These are phyloP conservation scores for Wickerhamiella dianesei DNA, from an alignment of 805 yeast genomes.

Conservation along the genomic window DNA sequence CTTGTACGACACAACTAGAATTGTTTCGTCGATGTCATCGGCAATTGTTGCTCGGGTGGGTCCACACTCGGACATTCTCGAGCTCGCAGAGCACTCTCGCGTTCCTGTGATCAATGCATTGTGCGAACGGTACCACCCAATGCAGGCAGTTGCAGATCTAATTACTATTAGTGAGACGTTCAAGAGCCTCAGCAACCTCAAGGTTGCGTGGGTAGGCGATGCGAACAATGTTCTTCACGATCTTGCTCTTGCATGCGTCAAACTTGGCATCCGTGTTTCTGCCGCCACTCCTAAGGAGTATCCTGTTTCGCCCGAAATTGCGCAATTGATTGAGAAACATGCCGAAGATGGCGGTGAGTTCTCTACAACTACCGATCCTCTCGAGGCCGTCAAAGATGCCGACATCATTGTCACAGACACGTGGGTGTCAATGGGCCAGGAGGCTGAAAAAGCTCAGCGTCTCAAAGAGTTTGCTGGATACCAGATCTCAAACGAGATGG, in stretches of 20 bases:
- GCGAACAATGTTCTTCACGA: constrained; percentile 93
- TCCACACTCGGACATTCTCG: constrained; percentile 66
- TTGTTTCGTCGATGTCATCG: constrained; percentile 91
- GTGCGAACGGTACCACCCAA: constrained; percentile 86
- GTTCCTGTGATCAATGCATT: constrained; percentile 91
- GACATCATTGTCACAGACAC: constrained; percentile 89
- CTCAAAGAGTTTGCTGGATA: constrained; percentile 73
- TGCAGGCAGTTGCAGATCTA: constrained; percentile 88
- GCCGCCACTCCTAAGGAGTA: constrained; percentile 75
- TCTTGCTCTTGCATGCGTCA: constrained; percentile 74
- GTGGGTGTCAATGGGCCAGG: constrained; percentile 97
- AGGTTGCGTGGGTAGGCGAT: constrained; percentile 93
- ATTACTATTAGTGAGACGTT: constrained; percentile 61
- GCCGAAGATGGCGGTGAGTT: constrained; percentile 36
- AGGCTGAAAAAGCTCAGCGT: constrained; percentile 55
- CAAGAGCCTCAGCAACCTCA: constrained; percentile 34
- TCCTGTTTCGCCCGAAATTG: constrained; percentile 44
- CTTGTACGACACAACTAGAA: constrained; percentile 74
- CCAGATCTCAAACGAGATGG: constrained; percentile 63
- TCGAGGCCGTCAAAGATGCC: constrained; percentile 57
- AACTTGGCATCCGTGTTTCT: constrained; percentile 67
- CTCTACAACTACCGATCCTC: constrained; percentile 55
- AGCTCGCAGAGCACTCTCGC: constrained; percentile 59
- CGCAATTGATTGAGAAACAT: constrained; percentile 39
- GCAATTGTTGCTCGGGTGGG: constrained; percentile 94